Conservation (phyloP, 306 rosid genomes). For the Alnus glutinosa region DNA sequence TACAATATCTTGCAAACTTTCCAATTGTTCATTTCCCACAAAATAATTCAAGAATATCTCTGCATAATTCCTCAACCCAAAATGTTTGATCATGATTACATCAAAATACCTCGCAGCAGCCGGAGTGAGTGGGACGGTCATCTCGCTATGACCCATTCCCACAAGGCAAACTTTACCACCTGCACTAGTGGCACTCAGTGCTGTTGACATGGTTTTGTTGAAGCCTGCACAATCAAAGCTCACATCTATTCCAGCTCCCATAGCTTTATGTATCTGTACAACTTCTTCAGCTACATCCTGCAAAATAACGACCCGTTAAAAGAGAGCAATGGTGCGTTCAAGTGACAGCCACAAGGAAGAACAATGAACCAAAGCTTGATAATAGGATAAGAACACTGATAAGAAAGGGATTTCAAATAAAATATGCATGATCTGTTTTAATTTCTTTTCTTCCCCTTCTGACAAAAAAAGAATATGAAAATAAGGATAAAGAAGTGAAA, state of each 20-base stretch:
- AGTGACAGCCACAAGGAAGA: not conserved
- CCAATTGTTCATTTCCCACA: not conserved
- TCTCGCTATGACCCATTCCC: constrained; percentile 77
- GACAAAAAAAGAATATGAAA: no score
- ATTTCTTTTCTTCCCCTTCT: no score
- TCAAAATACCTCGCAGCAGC: constrained; percentile 71
- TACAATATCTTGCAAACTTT: not conserved
- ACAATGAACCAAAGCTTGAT: no score
- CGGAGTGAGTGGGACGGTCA: constrained; percentile 82
- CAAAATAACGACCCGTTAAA: constrained; percentile 5
- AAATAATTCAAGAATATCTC: not conserved
- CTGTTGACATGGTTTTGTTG: constrained; percentile 83
- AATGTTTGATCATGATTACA: not conserved
- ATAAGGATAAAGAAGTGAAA: not conserved
- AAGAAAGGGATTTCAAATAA: no score
- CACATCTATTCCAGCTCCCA: constrained; percentile 61
- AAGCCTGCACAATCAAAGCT: constrained; percentile 89
- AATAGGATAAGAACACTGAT: no score
- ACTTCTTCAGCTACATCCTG: constrained; percentile 78
- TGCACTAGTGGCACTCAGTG: constrained; percentile 63
- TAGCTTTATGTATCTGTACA: constrained; percentile 50
- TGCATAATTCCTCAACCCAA: constrained; percentile 1
- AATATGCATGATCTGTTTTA: no score
- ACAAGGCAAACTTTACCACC: constrained; percentile 93
- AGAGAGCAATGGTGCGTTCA: constrained; percentile 9